Conservation (phyloP, 2,329 filamentous ascomycete genomes). For the Colletotrichum trifolii region DNA sequence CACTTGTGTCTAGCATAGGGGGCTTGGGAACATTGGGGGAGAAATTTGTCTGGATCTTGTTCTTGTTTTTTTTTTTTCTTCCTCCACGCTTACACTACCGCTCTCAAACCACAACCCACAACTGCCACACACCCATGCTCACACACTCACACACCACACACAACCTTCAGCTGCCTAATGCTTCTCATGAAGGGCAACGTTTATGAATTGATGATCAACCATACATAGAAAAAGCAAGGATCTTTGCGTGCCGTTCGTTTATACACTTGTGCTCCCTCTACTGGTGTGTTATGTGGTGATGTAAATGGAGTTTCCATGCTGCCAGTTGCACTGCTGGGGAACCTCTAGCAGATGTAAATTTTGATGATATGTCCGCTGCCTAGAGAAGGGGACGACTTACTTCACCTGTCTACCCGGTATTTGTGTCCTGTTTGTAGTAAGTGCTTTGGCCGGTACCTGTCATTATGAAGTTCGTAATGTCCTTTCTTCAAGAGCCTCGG, state of each 20-base stretch:
- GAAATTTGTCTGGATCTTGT: background rate
- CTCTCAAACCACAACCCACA: background rate
- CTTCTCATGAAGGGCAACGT: background rate
- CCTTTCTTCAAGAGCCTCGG: no score
- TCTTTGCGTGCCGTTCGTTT: background rate
- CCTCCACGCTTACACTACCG: background rate
- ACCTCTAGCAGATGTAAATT: no score
- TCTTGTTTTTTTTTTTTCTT: no score
- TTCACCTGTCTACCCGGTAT: no score
- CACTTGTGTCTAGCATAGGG: background rate
- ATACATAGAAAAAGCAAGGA: conserved; percentile 1
- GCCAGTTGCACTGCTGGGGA: no score
- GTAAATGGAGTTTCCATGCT: no score
- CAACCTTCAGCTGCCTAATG: background rate
- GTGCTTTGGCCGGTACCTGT: no score
- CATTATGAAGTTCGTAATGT: no score
- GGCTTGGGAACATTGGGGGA: background rate
- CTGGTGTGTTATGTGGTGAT: background rate
- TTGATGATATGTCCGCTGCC: no score
- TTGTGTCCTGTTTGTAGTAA: no score
- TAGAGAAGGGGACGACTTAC: no score
- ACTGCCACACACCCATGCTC: background rate
- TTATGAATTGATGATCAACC: background rate
- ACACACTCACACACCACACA: background rate
- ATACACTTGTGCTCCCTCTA: background rate